Conservation (phyloP, 441 rosid species). For the Heliophila coronopifolia region DNA sequence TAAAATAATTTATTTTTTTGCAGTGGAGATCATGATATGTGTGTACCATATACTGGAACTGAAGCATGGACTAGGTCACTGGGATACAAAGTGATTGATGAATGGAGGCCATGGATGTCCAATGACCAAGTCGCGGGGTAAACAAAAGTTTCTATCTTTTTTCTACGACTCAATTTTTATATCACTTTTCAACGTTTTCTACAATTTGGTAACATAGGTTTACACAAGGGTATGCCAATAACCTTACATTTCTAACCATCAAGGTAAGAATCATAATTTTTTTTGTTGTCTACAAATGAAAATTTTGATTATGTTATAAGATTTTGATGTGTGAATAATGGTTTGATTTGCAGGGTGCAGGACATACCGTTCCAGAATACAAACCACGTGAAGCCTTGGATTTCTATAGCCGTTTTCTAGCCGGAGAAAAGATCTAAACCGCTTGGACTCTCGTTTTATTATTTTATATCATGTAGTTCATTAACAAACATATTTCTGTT, state of each 20-base stretch:
- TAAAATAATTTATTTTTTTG: neutral
- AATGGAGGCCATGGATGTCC: constrained; percentile 79
- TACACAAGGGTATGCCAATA: constrained; percentile 63
- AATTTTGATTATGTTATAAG: too few species aligned
- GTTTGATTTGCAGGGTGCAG: constrained; percentile 54
- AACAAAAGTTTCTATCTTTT: too few species aligned
- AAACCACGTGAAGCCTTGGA: constrained; percentile 68
- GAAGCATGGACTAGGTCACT: constrained; percentile 90
- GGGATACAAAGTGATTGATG: constrained; percentile 61
- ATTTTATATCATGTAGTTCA: too few species aligned
- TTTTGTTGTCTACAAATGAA: neutral
- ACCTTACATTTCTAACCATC: constrained; percentile 78
- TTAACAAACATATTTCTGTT: neutral
- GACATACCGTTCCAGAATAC: constrained; percentile 83
- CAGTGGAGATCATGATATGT: constrained; percentile 91
- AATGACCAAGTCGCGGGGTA: constrained; percentile 74
- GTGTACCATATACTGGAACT: constrained; percentile 81
- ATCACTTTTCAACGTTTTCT: neutral
- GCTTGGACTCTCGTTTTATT: neutral
- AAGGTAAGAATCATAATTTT: constrained; percentile 37
- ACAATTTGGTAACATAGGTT: constrained; percentile 37
- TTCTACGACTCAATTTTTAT: too few species aligned
- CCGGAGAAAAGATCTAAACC: constrained; percentile 41
- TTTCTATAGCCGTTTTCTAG: constrained; percentile 65
- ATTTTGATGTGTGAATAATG: constrained; percentile 6